These are phyloP conservation scores for Mycosarcoma mackinlayi DNA, from an alignment of 1,284 basidiomycete species.

Conservation along the genomic window DNA sequence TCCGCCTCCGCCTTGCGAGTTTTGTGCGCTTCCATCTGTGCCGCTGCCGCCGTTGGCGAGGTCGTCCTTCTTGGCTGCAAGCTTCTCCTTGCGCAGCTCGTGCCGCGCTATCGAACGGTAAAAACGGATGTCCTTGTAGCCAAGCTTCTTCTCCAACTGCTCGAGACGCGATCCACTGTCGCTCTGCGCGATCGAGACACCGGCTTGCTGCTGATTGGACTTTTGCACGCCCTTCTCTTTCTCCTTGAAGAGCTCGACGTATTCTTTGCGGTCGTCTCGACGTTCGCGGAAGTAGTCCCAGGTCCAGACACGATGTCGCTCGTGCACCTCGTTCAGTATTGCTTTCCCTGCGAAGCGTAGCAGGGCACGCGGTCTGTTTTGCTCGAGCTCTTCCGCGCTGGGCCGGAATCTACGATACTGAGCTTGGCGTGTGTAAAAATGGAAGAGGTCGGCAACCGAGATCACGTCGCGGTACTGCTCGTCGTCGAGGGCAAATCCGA, in stretches of 20 bases:
- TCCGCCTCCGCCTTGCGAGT: slow-evolving; percentile 46
- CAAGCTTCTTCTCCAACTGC: slow-evolving; percentile 82
- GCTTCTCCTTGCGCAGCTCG: slow-evolving; percentile 81
- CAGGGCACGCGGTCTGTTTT: slow-evolving; percentile 79
- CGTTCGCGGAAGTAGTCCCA: slow-evolving; percentile 92
- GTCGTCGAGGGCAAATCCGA: slow-evolving; percentile 90
- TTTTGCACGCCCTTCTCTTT: slow-evolving; percentile 71
- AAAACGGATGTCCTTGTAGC: slow-evolving; percentile 96
- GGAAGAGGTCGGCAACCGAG: slow-evolving; percentile 95
- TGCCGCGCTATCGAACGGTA: slow-evolving; percentile 96
- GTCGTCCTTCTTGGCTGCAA: slow-evolving; percentile 65
- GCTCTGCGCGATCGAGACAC: slow-evolving; percentile 48
- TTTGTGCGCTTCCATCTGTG: slow-evolving; percentile 70
- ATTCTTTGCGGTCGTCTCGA: slow-evolving; percentile 82
- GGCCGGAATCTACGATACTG: slow-evolving; percentile 77
- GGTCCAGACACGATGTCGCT: slow-evolving; percentile 85
- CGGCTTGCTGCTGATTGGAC: slow-evolving; percentile 56
- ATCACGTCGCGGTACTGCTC: slow-evolving; percentile 96
- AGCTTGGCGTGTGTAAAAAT: slow-evolving; percentile 90
- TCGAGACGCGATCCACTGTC: slow-evolving; percentile 71
- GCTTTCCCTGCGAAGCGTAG: slow-evolving; percentile 84
- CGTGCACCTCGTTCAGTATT: slow-evolving; percentile 86
- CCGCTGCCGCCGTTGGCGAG: slow-evolving; percentile 68
- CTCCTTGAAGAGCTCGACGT: slow-evolving; percentile 86
- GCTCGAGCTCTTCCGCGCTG: slow-evolving; percentile 74